These are phyloP conservation scores for Moniliophthora roreri DNA, from an alignment of 1,284 basidiomycete species.

Conservation along the genomic window DNA sequence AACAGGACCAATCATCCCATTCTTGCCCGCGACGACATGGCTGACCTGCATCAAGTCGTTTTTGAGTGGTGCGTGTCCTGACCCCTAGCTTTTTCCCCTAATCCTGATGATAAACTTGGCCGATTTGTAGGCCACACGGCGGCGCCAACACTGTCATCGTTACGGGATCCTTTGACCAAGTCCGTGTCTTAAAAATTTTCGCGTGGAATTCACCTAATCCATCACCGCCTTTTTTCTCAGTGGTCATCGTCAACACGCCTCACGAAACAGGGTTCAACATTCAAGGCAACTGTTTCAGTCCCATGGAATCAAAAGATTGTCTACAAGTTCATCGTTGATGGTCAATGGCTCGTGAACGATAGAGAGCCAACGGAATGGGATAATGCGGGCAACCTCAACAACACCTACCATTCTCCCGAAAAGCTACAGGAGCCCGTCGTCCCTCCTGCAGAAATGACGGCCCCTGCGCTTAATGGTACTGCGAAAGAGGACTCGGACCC, in stretches of 20 bases:
- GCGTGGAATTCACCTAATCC: conserved; percentile 12
- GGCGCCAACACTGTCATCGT: conserved; percentile 62
- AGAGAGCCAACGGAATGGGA: conserved; percentile 64
- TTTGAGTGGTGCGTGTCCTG: conserved; percentile 44
- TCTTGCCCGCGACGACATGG: conserved; percentile 24
- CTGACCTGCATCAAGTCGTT: conserved; percentile 43
- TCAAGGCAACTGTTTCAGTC: conserved; percentile 52
- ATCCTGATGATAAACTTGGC: conserved; percentile 9
- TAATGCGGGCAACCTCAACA: conserved; percentile 67
- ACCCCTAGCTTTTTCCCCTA: conserved; percentile 9
- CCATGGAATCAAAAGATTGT: conserved; percentile 64
- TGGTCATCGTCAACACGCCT: conserved; percentile 66
- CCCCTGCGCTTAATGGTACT: neutral
- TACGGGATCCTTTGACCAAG: conserved; percentile 78
- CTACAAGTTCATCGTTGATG: conserved; percentile 83
- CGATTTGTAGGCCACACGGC: conserved; percentile 50
- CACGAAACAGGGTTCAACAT: conserved; percentile 51
- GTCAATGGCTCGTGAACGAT: conserved; percentile 58
- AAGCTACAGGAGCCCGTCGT: conserved; percentile 33
- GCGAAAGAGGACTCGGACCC: conserved; percentile 18
- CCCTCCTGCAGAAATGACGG: neutral
- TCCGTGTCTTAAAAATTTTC: conserved; percentile 33
- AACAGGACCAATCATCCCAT: neutral
- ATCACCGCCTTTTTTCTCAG: too few species aligned
- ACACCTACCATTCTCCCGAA: conserved; percentile 63